Conservation (phyloP, 345 rosid species). For the Limnanthes douglasii region DNA sequence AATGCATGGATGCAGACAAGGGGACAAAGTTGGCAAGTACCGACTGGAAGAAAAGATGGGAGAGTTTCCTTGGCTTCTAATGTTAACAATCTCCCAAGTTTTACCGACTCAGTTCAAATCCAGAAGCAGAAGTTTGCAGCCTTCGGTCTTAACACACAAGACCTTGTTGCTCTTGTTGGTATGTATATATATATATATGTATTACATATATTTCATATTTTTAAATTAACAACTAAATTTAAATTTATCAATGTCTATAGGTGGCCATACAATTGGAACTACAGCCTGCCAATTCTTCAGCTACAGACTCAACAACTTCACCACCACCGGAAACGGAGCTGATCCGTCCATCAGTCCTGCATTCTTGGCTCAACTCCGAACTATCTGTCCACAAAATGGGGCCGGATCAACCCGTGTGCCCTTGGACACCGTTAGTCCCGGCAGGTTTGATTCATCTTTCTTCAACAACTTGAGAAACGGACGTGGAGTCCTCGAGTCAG, state of each 20-base stretch:
- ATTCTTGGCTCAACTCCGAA: conserved; percentile 8
- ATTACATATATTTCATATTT: no score
- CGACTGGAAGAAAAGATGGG: conserved; percentile 15
- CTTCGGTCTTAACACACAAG: conserved; percentile 10
- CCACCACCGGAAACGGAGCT: no score
- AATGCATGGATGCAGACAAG: conserved; percentile 17
- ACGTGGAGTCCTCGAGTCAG: conserved; percentile 10
- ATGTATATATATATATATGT: no score
- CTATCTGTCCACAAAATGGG: conserved; percentile 8
- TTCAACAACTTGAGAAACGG: conserved; percentile 13
- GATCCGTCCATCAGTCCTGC: conserved; percentile 4
- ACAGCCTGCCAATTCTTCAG: conserved; percentile 27
- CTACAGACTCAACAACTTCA: conserved; percentile 33
- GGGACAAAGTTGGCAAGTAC: conserved; percentile 19
- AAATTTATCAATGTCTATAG: conserved; percentile 12
- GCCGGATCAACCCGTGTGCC: conserved; percentile 7
- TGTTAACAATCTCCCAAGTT: conserved; percentile 4
- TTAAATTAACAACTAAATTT: no score
- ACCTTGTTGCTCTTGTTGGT: conserved; percentile 21
- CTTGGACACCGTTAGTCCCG: conserved; percentile 10
- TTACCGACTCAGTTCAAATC: conserved; percentile 8
- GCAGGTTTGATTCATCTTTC: conserved; percentile 10
- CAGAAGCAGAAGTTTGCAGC: conserved; percentile 13
- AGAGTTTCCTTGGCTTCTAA: conserved; percentile 11
- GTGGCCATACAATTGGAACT: conserved; percentile 47